Conservation (phyloP, 768 basidiomycete species). For the Auricularia cornea region DNA sequence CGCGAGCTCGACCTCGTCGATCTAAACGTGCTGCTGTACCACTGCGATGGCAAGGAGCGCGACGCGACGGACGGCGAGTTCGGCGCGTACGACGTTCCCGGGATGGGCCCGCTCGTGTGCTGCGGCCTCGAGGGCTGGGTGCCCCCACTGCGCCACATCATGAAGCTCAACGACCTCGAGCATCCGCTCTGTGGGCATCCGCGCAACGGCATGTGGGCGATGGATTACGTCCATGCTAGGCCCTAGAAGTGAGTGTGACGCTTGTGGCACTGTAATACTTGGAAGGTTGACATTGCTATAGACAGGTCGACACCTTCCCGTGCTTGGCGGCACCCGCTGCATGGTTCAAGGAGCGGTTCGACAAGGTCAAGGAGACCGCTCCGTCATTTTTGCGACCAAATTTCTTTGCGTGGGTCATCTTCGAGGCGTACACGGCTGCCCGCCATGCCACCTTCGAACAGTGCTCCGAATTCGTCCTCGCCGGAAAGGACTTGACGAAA, state of each 20-base stretch:
- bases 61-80: constrained; percentile 77
- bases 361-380: constrained; percentile 60
- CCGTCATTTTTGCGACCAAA: constrained; percentile 91
- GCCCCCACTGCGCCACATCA: constrained; percentile 75
- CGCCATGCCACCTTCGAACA: constrained; percentile 78
- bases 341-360: constrained; percentile 88
- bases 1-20: constrained; percentile 71
- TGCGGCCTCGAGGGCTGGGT: constrained; percentile 98
- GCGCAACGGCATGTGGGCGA: constrained; percentile 82
- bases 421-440: constrained; percentile 87
- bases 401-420: constrained; percentile 89
- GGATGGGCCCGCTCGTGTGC: constrained; percentile 67
- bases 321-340: constrained; percentile 58
- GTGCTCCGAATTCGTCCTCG: constrained; percentile 75
- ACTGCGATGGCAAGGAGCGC: constrained; percentile 84
- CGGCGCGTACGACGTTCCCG: constrained; percentile 78
- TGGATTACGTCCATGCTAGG: constrained; percentile 76
- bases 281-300: constrained; percentile 22
- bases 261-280: too few species aligned
- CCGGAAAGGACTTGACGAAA: constrained; percentile 85
- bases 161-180: constrained; percentile 86
- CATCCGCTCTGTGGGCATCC: constrained; percentile 85
- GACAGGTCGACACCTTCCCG: constrained; percentile 57
- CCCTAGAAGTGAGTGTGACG: constrained; percentile 51
- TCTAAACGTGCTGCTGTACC: constrained; percentile 78